Conservation (phyloP, 805 yeast genomes). For the Ascoidea asiatica region DNA sequence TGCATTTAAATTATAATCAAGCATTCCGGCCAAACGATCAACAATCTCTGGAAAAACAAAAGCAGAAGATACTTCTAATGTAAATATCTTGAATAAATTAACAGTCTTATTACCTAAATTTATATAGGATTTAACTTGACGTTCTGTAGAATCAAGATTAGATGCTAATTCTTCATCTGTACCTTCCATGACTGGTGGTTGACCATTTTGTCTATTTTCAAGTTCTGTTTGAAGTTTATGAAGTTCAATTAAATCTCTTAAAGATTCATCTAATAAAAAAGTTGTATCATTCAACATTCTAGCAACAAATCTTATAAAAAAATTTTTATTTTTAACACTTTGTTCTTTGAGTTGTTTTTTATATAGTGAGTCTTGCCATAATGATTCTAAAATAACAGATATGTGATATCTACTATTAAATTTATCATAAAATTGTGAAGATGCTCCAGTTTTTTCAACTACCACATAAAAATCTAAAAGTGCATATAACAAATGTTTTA, state of each 20-base stretch:
- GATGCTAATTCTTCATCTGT: constrained; percentile 39
- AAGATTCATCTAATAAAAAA: constrained; percentile 79
- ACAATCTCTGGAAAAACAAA: constrained; percentile 84
- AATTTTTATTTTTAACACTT: constrained; percentile 57
- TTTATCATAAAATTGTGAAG: constrained; percentile 91
- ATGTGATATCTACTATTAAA: constrained; percentile 84
- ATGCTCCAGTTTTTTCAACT: constrained; percentile 92
- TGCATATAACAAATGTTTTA: constrained; percentile 61
- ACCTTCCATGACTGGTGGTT: constrained; percentile 20
- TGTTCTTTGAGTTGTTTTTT: constrained; percentile 55
- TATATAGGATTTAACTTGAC: constrained; percentile 70
- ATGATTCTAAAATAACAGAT: constrained; percentile 64
- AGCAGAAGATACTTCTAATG: constrained; percentile 75
- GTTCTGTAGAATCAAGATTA: constrained; percentile 50
- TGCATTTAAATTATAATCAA: constrained; percentile 83
- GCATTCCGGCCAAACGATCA: constrained; percentile 90
- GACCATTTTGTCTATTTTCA: constrained; percentile 26
- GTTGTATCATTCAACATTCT: constrained; percentile 92
- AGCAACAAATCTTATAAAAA: constrained; percentile 86
- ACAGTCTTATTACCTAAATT: constrained; percentile 76
- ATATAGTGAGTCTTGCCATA: constrained; percentile 68
- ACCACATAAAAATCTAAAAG: constrained; percentile 83
- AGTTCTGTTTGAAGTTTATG: constrained; percentile 63
- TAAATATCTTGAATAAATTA: constrained; percentile 64
- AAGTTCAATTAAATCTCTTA: constrained; percentile 64